Base-by-base conservation (phyloP, 345 rosid genomes). In the Gossypioides kirkii region DNA sequence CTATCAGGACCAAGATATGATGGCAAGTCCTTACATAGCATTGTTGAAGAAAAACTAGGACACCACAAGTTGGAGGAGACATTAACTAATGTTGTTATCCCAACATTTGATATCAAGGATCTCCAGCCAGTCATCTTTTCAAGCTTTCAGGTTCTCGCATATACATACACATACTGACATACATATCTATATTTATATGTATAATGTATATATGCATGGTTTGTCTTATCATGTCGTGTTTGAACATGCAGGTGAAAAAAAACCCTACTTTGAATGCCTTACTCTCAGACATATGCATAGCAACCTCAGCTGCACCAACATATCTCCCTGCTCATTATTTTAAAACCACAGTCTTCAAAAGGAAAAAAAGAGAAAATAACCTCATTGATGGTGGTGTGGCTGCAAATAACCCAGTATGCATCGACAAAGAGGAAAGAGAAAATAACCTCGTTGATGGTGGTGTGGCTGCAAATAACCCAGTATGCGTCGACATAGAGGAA, bases 301-400 rank as follows among this genome's bases (percentile, higher is more conserved):
- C 76, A 64, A 90, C 95, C 23, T 88, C 95, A 8, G 87, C 89
- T 11, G 92, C 92, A 3, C 92, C 92, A 26, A 90, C 89, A 12
- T 87, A 85, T 70, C 86, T 90, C n/a, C 91, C 92, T 0, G 86
- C 89, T 3, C 84, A 80, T 74, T 6, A 49, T 22, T 84, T 85
- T 54, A 74, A 76, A 79, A 86, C 82, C 36, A 9, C 72, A 72
- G 85, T 80, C 43, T 45, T 69, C 10, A 52, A 16, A 0, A 87
- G 88, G 38, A 70, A 74, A 28, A 71, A 73, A 6, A 81, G 67
- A 71, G 80, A 76, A 49, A 88, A 84, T 82, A 76, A 90, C 75
- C 93, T 91, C 32, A 81, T 90, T 10, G 97, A 91, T 17, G 90
- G 91, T 1, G 93, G 97, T 50, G 85, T 91, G 12, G 96, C 93